Evolutionary conservation across 2,329 filamentous ascomycete genomes (phyloP).

Genomic region (Cytospora chrysosperma): DNA sequence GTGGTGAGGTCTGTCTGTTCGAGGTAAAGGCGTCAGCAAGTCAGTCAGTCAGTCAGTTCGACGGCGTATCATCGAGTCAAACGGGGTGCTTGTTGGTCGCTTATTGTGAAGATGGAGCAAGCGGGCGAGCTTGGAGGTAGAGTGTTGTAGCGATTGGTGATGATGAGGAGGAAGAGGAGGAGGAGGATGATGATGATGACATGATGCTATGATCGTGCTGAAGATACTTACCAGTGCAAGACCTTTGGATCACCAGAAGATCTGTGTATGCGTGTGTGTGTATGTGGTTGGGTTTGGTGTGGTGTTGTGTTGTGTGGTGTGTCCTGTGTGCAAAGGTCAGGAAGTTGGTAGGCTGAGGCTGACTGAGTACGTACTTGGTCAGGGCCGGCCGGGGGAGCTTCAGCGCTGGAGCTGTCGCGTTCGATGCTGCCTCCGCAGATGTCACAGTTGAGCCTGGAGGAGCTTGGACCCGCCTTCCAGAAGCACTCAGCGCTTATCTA

Average conservation of each 20-base stretch:
- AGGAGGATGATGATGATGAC: no score
- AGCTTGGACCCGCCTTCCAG: no score
- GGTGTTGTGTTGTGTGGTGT: no score
- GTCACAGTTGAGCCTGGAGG: neutral
- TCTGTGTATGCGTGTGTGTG: neutral
- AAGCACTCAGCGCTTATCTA: no score
- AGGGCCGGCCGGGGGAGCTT: neutral
- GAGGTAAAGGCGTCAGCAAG: slow-evolving; percentile 19
- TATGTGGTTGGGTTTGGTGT: no score
- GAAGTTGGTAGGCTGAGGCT: neutral
- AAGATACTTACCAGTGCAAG: neutral
- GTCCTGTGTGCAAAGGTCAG: neutral
- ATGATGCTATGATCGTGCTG: no score
- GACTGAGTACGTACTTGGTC: no score
- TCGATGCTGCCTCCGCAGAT: slow-evolving; percentile 5
- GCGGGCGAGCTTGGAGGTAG: neutral
- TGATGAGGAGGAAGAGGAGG: no score
- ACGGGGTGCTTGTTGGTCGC: neutral
- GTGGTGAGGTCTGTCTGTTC: slow-evolving; percentile 11
- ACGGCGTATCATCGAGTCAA: neutral
- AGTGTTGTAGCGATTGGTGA: neutral
- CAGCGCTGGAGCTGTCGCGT: slow-evolving; percentile 11
- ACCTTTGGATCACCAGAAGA: neutral
- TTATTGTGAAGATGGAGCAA: neutral
- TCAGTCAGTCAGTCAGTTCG: slow-evolving; percentile 1